These are phyloP conservation scores for Nicotiana noctiflora DNA, from an alignment of 257 asterid species.

Conservation along the genomic window DNA sequence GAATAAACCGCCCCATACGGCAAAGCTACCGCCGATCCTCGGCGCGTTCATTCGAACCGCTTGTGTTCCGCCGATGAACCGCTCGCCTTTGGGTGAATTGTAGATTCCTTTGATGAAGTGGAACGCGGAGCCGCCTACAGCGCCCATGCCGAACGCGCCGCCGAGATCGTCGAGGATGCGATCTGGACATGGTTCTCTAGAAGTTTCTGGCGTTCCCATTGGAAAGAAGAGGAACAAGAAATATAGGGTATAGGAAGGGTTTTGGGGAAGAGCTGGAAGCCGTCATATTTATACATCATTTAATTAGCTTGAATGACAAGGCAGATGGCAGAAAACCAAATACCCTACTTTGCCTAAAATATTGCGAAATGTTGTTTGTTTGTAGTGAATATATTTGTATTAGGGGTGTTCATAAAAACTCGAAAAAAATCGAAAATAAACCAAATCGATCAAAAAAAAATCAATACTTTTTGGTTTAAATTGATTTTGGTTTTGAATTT, in stretches of 20 bases:
- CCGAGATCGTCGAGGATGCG: slow-evolving; percentile 35
- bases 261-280: neutral
- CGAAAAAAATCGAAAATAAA: too few species aligned
- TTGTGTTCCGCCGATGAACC: slow-evolving; percentile 26
- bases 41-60: slow-evolving; percentile 34
- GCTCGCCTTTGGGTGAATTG: slow-evolving; percentile 32
- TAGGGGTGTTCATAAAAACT: too few species aligned
- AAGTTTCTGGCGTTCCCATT: slow-evolving; percentile 29
- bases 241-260: neutral
- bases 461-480: too few species aligned
- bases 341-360: neutral
- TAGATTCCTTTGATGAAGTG: slow-evolving; percentile 33
- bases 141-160: slow-evolving; percentile 35
- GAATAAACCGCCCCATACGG: slow-evolving; percentile 34
- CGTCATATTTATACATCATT: neutral
- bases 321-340: neutral
- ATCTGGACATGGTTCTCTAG: slow-evolving; percentile 33
- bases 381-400: neutral
- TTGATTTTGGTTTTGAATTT: too few species aligned
- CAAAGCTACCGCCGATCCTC: slow-evolving; percentile 26
- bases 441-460: too few species aligned
- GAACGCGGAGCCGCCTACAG: slow-evolving; percentile 35
- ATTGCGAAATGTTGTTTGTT: neutral
- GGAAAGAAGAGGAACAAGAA: neutral
- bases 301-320: neutral